Evolutionary conservation across 352 stramenopile genomes (phyloP).

Genomic region (Pilasporangium apinafurcum): DNA sequence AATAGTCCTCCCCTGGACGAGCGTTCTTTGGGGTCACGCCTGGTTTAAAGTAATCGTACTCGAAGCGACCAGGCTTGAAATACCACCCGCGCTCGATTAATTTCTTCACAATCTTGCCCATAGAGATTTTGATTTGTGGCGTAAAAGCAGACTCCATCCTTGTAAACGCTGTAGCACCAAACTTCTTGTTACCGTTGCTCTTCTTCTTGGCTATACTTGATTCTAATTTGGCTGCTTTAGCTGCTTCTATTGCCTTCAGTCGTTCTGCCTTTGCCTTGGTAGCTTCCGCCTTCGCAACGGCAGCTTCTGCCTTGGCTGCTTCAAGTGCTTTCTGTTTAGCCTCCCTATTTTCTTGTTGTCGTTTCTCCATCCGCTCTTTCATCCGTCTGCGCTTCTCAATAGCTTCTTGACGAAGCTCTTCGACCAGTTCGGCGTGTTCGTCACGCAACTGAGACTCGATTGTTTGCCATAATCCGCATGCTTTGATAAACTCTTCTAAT

Average conservation of each 20-base stretch:
- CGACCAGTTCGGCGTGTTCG: conserved; percentile 45
- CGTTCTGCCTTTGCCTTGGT: background rate
- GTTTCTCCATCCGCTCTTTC: conserved; percentile 5
- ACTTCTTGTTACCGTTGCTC: background rate
- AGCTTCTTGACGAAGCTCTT: conserved; percentile 42
- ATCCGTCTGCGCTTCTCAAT: conserved; percentile 27
- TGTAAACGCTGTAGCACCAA: background rate
- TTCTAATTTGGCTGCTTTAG: background rate
- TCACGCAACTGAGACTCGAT: conserved; percentile 46
- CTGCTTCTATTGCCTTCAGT: background rate
- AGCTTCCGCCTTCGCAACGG: background rate
- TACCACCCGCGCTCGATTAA: conserved; percentile 52
- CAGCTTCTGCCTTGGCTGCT: conserved; percentile 3
- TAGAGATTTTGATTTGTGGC: conserved; percentile 29
- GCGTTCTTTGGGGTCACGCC: conserved; percentile 40
- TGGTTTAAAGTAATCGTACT: conserved; percentile 85
- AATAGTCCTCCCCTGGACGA: conserved; percentile 61
- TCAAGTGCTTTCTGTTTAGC: conserved; percentile 9
- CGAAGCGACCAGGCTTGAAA: conserved; percentile 66
- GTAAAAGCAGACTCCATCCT: background rate
- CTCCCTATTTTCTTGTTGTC: conserved; percentile 4
- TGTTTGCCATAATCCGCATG: conserved; percentile 45
- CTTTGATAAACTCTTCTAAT: conserved; percentile 55
- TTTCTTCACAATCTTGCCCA: conserved; percentile 53
- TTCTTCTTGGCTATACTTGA: background rate